Evolutionary conservation across 192 early-diverging fungal genomes (phyloP).

Genomic region (Coemansia sp.): DNA sequence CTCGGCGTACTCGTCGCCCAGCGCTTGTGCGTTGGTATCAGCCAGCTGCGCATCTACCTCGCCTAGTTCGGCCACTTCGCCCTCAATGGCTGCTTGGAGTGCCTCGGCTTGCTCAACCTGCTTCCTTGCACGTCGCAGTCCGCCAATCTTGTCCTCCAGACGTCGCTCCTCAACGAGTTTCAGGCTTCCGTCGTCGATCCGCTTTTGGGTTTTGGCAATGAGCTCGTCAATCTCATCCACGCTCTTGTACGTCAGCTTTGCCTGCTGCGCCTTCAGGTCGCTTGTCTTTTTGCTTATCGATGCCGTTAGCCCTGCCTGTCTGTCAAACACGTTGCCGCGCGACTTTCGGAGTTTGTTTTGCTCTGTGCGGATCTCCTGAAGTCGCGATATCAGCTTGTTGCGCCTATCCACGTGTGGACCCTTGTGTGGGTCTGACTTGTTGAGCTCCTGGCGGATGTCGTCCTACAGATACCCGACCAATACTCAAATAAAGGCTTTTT

Average conservation of each 20-base stretch:
- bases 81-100: slow-evolving; percentile 77
- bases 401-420: slow-evolving; percentile 59
- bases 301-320: slow-evolving; percentile 69
- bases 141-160: slow-evolving; percentile 35
- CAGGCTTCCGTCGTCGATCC: slow-evolving; percentile 75
- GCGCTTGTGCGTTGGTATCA: slow-evolving; percentile 61
- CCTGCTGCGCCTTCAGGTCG: slow-evolving; percentile 73
- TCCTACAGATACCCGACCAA: slow-evolving; percentile 43
- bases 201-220: slow-evolving; percentile 73
- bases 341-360: slow-evolving; percentile 70
- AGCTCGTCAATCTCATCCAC: slow-evolving; percentile 77
- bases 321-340: slow-evolving; percentile 72
- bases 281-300: slow-evolving; percentile 81
- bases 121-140: slow-evolving; percentile 42
- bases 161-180: slow-evolving; percentile 88
- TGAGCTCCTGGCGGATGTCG: slow-evolving; percentile 59
- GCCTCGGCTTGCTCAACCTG: slow-evolving; percentile 78
- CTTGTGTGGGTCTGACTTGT: slow-evolving; percentile 60
- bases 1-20: slow-evolving; percentile 69
- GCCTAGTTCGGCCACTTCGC: slow-evolving; percentile 66
- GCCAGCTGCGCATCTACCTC: slow-evolving; percentile 60
- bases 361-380: slow-evolving; percentile 72
- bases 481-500: no score
- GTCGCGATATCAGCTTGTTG: slow-evolving; percentile 62
- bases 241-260: slow-evolving; percentile 80